phyloP scores from a whole-genome alignment of 139 green algal genomes.

The Dunaliella primolecta region DNA sequence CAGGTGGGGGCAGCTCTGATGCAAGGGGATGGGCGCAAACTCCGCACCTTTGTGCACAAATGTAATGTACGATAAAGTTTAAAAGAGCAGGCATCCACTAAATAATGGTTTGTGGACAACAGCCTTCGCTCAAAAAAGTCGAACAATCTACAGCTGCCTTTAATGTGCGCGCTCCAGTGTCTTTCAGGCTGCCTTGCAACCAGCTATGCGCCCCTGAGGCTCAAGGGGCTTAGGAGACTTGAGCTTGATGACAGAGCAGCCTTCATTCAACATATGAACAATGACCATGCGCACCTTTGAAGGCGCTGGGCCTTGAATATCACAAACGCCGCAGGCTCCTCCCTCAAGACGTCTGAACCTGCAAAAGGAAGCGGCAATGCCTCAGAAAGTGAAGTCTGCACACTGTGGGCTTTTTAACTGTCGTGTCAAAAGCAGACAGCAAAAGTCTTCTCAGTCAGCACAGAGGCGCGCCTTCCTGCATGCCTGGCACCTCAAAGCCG shows the following conservation, averaged over 20 bases:
- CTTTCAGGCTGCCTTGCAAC: too few species aligned
- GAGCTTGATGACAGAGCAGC: too few species aligned
- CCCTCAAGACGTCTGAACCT: conserved; percentile 29
- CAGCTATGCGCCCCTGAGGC: too few species aligned
- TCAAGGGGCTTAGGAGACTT: too few species aligned
- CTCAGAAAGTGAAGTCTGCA: not conserved
- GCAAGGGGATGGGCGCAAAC: conserved; percentile 15
- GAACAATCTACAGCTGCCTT: too few species aligned
- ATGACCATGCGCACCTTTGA: not conserved
- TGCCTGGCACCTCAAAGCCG: not conserved
- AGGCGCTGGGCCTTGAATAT: conserved; percentile 28
- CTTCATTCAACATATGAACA: not conserved
- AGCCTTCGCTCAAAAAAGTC: too few species aligned
- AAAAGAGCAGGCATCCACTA: too few species aligned
- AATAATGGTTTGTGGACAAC: too few species aligned
- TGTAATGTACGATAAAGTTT: not conserved
- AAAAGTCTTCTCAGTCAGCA: too few species aligned
- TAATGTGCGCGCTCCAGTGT: too few species aligned
- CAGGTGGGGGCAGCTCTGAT: not conserved
- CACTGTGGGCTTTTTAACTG: not conserved
- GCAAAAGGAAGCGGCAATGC: not conserved
- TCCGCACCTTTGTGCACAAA: conserved; percentile 17
- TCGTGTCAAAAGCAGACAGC: not conserved
- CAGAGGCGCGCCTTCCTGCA: not conserved
- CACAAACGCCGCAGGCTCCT: conserved; percentile 29